Percentiles rank a stretch among this genome's conserved stretches.
Evolutionary conservation across 2,329 filamentous ascomycete species (phyloP).

Genomic region (Fusarium sp.): DNA sequence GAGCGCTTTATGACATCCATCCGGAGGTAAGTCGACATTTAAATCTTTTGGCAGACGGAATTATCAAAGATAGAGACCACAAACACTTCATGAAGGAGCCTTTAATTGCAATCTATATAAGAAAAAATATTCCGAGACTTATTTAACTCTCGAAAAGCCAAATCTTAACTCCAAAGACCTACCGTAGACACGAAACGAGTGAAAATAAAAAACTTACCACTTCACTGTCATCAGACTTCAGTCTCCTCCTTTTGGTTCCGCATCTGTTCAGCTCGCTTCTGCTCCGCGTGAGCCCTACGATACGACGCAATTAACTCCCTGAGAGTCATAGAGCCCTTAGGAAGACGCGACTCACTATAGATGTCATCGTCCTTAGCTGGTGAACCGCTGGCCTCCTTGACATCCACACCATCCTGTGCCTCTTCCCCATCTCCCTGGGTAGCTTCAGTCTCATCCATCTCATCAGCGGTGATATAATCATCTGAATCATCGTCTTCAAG

Average conservation of each 20-base stretch:
- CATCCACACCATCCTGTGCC: background rate
- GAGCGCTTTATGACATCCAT: background rate
- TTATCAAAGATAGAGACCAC: fast-evolving
- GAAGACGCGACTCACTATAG: background rate
- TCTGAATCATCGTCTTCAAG: background rate
- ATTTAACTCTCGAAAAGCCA: fast-evolving
- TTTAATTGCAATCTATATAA: background rate
- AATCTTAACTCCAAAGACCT: fast-evolving
- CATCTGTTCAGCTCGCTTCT: background rate
- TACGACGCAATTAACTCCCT: background rate
- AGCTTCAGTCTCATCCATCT: background rate
- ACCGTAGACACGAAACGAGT: background rate
- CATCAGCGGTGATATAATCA: background rate
- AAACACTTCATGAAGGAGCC: fast-evolving
- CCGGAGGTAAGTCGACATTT: background rate
- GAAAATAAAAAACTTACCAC: background rate
- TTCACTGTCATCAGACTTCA: fast-evolving
- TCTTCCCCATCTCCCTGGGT: background rate
- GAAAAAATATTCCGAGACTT: fast-evolving
- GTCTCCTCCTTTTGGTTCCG: background rate
- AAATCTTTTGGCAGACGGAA: background rate
- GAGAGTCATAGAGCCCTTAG: background rate
- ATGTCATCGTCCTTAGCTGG: background rate
- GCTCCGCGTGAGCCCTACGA: background rate
- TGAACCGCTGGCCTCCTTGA: background rate